A percentile compares a stretch with the other conserved stretches of the same genome.
These are phyloP conservation scores for Triticum dicoccoides DNA, from an alignment of 176 grass and related monocot species.

Conservation along the genomic window DNA sequence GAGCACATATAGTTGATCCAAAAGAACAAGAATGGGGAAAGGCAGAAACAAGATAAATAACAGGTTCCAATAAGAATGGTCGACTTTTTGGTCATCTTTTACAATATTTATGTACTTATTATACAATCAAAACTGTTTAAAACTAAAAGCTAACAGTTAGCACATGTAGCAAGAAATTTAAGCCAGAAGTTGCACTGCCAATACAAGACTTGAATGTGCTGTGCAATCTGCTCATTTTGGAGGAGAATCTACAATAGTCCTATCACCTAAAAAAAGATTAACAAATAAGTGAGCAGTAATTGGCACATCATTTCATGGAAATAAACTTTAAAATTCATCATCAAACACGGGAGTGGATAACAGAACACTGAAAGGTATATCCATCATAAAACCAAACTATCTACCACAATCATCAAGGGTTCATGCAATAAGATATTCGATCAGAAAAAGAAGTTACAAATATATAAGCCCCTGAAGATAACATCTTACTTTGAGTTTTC, in stretches of 20 bases:
- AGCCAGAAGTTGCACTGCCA: neutral
- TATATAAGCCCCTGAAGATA: constrained; percentile 52
- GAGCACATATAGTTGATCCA: neutral
- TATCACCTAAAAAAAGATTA: neutral
- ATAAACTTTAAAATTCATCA: neutral
- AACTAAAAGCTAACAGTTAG: neutral
- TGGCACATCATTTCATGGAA: neutral
- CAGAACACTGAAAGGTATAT: neutral
- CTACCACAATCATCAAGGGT: neutral
- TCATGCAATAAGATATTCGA: constrained; percentile 1
- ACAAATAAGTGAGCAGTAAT: neutral
- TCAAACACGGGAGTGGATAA: neutral
- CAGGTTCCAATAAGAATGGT: neutral
- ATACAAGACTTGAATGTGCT: neutral
- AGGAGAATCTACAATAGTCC: neutral
- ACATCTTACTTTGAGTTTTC: constrained; percentile 75
- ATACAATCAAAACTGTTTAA: neutral
- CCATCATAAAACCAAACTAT: neutral
- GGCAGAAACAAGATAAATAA: neutral
- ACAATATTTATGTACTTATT: neutral
- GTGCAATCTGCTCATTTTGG: neutral
- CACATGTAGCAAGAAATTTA: neutral
- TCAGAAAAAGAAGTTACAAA: constrained; percentile 12
- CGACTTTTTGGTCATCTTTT: neutral
- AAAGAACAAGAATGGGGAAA: neutral